These are phyloP conservation scores for Lignosus rhinocerotis DNA, from an alignment of 1,284 basidiomycete genomes.

Conservation along the genomic window DNA sequence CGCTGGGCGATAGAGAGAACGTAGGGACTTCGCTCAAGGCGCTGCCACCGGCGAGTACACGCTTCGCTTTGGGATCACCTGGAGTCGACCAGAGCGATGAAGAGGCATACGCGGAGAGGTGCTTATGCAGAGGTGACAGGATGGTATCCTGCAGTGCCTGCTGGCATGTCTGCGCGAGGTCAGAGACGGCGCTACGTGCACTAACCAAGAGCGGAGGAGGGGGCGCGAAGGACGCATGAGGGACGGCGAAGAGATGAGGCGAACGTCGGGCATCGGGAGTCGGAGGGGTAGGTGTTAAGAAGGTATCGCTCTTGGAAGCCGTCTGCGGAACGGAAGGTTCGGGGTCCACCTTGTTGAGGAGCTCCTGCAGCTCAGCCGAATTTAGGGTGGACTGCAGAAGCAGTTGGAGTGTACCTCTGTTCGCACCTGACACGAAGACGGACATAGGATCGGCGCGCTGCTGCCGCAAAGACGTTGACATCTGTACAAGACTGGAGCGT, in stretches of 20 bases:
- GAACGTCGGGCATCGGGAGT: conserved; percentile 29
- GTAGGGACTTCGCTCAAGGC: conserved; percentile 74
- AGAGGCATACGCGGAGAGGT: conserved; percentile 73
- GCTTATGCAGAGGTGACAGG: conserved; percentile 79
- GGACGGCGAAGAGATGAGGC: conserved; percentile 26
- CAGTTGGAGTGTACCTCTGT: conserved; percentile 69
- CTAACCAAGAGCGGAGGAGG: conserved; percentile 52
- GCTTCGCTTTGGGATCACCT: conserved; percentile 45
- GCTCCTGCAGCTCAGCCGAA: conserved; percentile 68
- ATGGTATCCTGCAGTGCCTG: conserved; percentile 79
- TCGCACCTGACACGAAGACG: conserved; percentile 57
- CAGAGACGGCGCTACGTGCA: conserved; percentile 59
- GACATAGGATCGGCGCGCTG: conserved; percentile 55
- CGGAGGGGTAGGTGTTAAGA: conserved; percentile 29
- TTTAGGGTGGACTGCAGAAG: conserved; percentile 83
- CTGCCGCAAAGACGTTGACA: conserved; percentile 58
- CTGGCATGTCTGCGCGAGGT: conserved; percentile 77
- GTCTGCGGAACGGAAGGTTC: conserved; percentile 34
- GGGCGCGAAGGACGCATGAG: conserved; percentile 19
- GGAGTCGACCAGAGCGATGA: conserved; percentile 68
- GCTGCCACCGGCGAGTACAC: conserved; percentile 33
- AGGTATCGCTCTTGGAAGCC: conserved; percentile 24
- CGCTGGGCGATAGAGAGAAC: conserved; percentile 91
- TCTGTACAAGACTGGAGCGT: conserved; percentile 55
- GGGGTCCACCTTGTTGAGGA: conserved; percentile 57